A percentile compares a stretch with the other conserved stretches of the same genome.
phyloP scores from a whole-genome alignment of 345 rosid species.

The Zanthoxylum bungeanum region DNA sequence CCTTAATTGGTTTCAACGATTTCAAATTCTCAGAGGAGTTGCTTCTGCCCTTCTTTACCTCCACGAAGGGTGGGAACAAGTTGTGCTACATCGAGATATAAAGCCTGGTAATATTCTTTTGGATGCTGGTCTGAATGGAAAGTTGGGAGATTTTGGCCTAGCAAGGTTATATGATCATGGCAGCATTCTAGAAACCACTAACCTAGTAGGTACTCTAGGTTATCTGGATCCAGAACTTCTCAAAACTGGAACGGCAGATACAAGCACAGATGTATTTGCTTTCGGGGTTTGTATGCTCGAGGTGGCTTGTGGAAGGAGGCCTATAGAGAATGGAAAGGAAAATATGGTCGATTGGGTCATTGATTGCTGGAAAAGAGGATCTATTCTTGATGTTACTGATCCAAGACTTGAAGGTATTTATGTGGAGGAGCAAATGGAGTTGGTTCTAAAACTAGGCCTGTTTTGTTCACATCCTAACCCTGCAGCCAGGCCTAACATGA shows the following conservation, averaged over 20 bases:
- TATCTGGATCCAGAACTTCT: slow-evolving; percentile 51
- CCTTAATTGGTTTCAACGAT: slow-evolving; percentile 43
- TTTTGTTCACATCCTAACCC: slow-evolving; percentile 20
- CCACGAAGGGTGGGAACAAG: slow-evolving; percentile 51
- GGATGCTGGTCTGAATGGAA: slow-evolving; percentile 19
- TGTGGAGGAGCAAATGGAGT: slow-evolving; percentile 20
- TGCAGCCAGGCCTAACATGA: slow-evolving; percentile 19
- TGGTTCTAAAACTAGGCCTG: slow-evolving; percentile 21
- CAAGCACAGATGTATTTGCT: slow-evolving; percentile 39
- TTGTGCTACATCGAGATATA: slow-evolving; percentile 52
- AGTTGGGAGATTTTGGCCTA: slow-evolving; percentile 31
- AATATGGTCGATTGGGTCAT: slow-evolving; percentile 38
- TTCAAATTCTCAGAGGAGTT: slow-evolving; percentile 37
- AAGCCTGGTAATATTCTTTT: slow-evolving; percentile 50
- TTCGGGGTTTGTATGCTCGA: slow-evolving; percentile 46
- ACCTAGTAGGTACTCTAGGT: slow-evolving; percentile 31
- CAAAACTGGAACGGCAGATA: slow-evolving; percentile 36
- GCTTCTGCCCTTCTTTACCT: slow-evolving; percentile 48
- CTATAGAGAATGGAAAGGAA: slow-evolving; percentile 21
- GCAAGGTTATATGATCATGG: slow-evolving; percentile 24
- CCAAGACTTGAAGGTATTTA: slow-evolving; percentile 8
- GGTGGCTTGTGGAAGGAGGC: slow-evolving; percentile 49
- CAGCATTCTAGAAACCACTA: slow-evolving; percentile 9
- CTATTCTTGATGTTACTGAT: slow-evolving; percentile 15
- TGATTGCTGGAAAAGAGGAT: slow-evolving; percentile 16